Percentiles rank a stretch among this genome's conserved stretches.
Conservation (phyloP, 192 early-diverging fungal species). For the Linnemannia hyalina region DNA sequence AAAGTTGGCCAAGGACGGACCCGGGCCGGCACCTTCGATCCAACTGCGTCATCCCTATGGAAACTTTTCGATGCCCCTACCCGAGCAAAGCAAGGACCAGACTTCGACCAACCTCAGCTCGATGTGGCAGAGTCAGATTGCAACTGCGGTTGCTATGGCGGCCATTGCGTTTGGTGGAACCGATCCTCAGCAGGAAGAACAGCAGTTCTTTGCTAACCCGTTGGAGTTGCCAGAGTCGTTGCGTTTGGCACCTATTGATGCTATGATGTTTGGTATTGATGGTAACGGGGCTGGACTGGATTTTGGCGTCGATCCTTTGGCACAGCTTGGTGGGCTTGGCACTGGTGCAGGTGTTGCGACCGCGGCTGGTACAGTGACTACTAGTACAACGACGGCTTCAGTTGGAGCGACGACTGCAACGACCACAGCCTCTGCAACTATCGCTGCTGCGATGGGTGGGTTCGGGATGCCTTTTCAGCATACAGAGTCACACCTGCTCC, state of each 20-base stretch:
- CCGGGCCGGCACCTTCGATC: slow-evolving; percentile 53
- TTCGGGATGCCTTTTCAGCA: slow-evolving; percentile 16
- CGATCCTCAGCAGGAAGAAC: slow-evolving; percentile 49
- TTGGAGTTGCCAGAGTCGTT: slow-evolving; percentile 47
- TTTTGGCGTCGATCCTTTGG: slow-evolving; percentile 36
- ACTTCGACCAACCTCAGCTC: slow-evolving; percentile 47
- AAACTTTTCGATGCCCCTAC: slow-evolving; percentile 55
- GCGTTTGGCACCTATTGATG: slow-evolving; percentile 49
- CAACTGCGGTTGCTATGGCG: slow-evolving; percentile 55
- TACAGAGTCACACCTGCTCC: slow-evolving; percentile 24
- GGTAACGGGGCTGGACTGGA: slow-evolving; percentile 17
- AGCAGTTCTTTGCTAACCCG: slow-evolving; percentile 56
- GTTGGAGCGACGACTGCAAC: background rate
- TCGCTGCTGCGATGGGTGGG: background rate
- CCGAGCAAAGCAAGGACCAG: slow-evolving; percentile 37
- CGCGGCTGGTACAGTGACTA: background rate
- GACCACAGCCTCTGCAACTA: background rate
- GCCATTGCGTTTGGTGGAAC: slow-evolving; percentile 53
- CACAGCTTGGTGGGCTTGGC: slow-evolving; percentile 21
- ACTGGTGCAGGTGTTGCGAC: background rate
- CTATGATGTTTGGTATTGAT: slow-evolving; percentile 41
- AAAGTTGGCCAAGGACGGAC: slow-evolving; percentile 53
- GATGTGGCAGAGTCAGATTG: slow-evolving; percentile 53
- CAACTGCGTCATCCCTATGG: slow-evolving; percentile 54
- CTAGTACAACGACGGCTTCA: background rate